Evolutionary conservation across 1,139 yeast genomes (phyloP).

Genomic region (Pichia cactophila): DNA sequence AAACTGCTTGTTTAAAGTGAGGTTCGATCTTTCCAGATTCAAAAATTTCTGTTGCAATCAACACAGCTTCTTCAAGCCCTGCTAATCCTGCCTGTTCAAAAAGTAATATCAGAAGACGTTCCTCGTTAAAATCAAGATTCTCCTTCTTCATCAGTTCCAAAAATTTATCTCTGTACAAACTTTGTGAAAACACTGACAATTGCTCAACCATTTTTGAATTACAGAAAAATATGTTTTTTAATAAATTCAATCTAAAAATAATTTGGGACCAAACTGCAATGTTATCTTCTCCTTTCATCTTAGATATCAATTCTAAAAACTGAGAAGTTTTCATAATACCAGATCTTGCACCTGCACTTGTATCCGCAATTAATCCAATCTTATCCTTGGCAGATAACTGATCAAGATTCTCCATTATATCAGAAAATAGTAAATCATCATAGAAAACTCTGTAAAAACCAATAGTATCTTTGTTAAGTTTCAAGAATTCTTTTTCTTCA

Average conservation of each 20-base stretch:
- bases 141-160: conserved; percentile 30
- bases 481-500: conserved; percentile 34
- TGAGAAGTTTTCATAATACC: conserved; percentile 49
- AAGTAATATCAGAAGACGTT: conserved; percentile 45
- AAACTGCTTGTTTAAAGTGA: conserved; percentile 47
- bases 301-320: conserved; percentile 37
- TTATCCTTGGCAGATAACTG: conserved; percentile 50
- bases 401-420: conserved; percentile 36
- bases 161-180: conserved; percentile 37
- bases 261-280: conserved; percentile 65
- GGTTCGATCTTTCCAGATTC: conserved; percentile 40
- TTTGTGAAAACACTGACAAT: conserved; percentile 36
- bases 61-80: conserved; percentile 42
- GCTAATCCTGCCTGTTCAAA: conserved; percentile 46
- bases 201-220: conserved; percentile 32
- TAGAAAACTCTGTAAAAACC: conserved; percentile 68
- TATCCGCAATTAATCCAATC: conserved; percentile 62
- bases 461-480: conserved; percentile 53
- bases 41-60: conserved; percentile 39
- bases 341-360: conserved; percentile 51
- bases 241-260: conserved; percentile 35
- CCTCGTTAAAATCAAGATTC: conserved; percentile 32
- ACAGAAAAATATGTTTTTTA: conserved; percentile 44
- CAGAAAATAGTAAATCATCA: conserved; percentile 40
- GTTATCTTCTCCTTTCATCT: conserved; percentile 38